Percentiles rank a stretch among this genome's conserved stretches.
Conservation (phyloP, 2,329 filamentous ascomycete species). For the Ophiocordyceps australis region DNA sequence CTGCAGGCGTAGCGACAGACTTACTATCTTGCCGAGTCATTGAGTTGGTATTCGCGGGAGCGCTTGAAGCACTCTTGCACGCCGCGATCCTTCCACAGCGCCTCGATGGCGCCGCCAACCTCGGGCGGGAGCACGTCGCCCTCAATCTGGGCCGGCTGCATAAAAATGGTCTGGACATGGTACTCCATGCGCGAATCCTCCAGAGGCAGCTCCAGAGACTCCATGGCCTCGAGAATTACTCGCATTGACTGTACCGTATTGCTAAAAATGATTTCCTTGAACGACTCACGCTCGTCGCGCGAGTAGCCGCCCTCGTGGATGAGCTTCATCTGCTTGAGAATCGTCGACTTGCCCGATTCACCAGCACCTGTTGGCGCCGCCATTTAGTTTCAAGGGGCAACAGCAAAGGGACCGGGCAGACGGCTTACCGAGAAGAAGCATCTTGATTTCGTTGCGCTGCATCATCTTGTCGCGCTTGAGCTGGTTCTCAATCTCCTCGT, state of each 20-base stretch:
- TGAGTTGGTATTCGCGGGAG: conserved; percentile 88
- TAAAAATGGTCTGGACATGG: conserved; percentile 96
- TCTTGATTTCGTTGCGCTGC: conserved; percentile 99
- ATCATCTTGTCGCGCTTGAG: conserved; percentile 97
- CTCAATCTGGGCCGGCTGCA: conserved; percentile 94
- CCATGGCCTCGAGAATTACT: conserved; percentile 51
- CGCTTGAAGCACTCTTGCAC: conserved; percentile 93
- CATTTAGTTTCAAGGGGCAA: not conserved
- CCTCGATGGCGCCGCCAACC: conserved; percentile 82
- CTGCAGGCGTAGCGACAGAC: not conserved
- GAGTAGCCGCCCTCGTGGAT: conserved; percentile 99
- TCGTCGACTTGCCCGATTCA: conserved; percentile 88
- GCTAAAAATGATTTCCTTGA: conserved; percentile 56
- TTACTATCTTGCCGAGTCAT: conserved; percentile 92
- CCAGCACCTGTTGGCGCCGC: conserved; percentile 52
- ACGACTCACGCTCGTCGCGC: conserved; percentile 59
- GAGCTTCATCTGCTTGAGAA: conserved; percentile 99
- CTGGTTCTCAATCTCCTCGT: conserved; percentile 99
- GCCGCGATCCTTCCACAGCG: conserved; percentile 81
- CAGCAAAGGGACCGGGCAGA: not conserved
- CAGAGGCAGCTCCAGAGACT: conserved; percentile 58
- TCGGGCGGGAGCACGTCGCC: conserved; percentile 87
- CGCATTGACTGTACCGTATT: conserved; percentile 55
- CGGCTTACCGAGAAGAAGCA: conserved; percentile 77
- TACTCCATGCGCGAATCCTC: conserved; percentile 90